Evolutionary conservation across 257 asterid species (phyloP).

Genomic region (Salvia hispanica): DNA sequence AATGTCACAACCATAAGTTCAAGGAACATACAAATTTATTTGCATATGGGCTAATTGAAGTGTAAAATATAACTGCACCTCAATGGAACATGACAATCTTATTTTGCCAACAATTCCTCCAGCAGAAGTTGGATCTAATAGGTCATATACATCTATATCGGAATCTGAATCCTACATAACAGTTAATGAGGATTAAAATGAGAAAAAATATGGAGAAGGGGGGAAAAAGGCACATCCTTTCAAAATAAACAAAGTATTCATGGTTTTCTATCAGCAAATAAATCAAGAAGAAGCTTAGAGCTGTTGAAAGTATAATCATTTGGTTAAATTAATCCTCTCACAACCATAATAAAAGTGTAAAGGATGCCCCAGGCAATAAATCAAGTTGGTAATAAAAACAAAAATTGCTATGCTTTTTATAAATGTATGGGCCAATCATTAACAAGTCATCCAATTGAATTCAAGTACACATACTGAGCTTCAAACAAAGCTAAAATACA

Average conservation of each 20-base stretch:
- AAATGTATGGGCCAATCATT: too few species aligned
- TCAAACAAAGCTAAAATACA: too few species aligned
- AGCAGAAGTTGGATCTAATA: constrained; percentile 69
- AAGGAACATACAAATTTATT: constrained; percentile 26
- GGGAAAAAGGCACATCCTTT: not conserved
- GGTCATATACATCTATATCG: constrained; percentile 55
- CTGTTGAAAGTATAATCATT: constrained; percentile 6
- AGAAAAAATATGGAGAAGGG: not conserved
- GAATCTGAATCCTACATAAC: constrained; percentile 70
- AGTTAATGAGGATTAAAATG: constrained; percentile 20
- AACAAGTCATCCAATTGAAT: too few species aligned
- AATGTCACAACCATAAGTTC: constrained; percentile 35
- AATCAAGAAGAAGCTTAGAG: constrained; percentile 2
- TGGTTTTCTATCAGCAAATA: constrained; percentile 7
- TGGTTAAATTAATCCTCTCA: constrained; percentile 4
- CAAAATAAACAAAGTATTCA: not conserved
- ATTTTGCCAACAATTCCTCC: constrained; percentile 66
- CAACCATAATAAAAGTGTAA: constrained; percentile 5
- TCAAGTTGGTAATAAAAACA: too few species aligned
- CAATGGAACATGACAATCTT: constrained; percentile 81
- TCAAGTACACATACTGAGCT: too few species aligned
- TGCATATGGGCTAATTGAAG: constrained; percentile 21
- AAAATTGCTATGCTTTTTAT: too few species aligned
- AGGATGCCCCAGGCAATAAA: not conserved
- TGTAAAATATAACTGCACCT: constrained; percentile 52